A percentile compares a stretch with the other conserved stretches of the same genome.
These are phyloP conservation scores for Cercophora sp. DNA, from an alignment of 495 filamentous ascomycete species.

Conservation along the genomic window DNA sequence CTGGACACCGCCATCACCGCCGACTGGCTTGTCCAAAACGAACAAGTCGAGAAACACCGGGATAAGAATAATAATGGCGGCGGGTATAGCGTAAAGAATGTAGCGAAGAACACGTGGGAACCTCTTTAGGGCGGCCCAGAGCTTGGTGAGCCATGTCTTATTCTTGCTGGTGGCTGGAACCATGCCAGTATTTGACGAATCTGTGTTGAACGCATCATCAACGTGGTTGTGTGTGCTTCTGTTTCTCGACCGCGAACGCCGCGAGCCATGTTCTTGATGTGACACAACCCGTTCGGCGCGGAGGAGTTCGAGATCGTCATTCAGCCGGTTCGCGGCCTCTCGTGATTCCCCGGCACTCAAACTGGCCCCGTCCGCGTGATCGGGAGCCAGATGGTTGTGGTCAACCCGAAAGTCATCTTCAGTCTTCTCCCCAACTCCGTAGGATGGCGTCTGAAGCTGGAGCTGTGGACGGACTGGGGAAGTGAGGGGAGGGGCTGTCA, in stretches of 20 bases:
- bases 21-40: slow-evolving; percentile 45
- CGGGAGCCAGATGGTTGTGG: slow-evolving; percentile 16
- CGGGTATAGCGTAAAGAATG: slow-evolving; percentile 77
- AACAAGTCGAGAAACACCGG: slow-evolving; percentile 76
- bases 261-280: slow-evolving; percentile 41
- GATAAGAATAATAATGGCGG: slow-evolving; percentile 69
- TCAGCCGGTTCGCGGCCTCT: slow-evolving; percentile 68
- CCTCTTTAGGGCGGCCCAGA: slow-evolving; percentile 55
- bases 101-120: slow-evolving; percentile 80
- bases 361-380: slow-evolving; percentile 11
- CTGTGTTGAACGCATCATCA: slow-evolving; percentile 80
- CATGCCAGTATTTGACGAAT: slow-evolving; percentile 39
- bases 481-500: too few relatives aligned
- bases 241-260: slow-evolving; percentile 34
- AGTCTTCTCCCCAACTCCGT: slow-evolving; percentile 4
- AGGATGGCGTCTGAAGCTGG: slow-evolving; percentile 26
- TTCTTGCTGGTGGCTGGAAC: slow-evolving; percentile 55
- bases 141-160: slow-evolving; percentile 55
- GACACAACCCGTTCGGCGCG: slow-evolving; percentile 74
- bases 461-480: slow-evolving; percentile 15
- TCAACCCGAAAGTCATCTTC: slow-evolving; percentile 20
- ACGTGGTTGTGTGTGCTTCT: slow-evolving; percentile 52
- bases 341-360: slow-evolving; percentile 22
- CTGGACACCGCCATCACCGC: slow-evolving; percentile 70
- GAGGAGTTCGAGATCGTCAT: slow-evolving; percentile 81